Percentiles rank a stretch among this genome's conserved stretches.
phyloP scores from a whole-genome alignment of 2,329 filamentous ascomycete genomes.

The Microsporum canis region DNA sequence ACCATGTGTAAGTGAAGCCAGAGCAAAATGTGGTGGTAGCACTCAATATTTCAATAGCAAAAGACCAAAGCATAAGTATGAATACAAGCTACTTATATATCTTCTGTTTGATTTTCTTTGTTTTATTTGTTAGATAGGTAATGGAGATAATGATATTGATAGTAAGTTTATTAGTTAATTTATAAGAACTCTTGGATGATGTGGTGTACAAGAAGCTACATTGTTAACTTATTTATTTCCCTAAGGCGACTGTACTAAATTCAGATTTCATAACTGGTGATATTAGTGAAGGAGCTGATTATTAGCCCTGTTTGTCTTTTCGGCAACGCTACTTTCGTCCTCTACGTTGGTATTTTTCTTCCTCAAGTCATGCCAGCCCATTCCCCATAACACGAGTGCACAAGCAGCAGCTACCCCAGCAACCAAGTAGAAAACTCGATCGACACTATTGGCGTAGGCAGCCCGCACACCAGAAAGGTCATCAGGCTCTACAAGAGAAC shows the following conservation, averaged over 20 bases:
- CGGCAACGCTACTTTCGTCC: not conserved
- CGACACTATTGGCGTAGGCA: not conserved
- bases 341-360: not conserved
- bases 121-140: too few species aligned
- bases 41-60: too few species aligned
- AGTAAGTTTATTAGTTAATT: too few species aligned
- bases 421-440: not conserved
- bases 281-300: not conserved
- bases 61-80: too few species aligned
- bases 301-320: not conserved
- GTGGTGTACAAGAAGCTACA: not conserved
- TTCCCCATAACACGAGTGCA: not conserved
- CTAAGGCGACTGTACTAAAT: too few species aligned
- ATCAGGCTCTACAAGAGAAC: not conserved
- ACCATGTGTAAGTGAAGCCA: too few species aligned
- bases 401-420: not conserved
- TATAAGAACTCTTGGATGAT: too few species aligned
- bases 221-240: not conserved
- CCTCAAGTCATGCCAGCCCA: not conserved
- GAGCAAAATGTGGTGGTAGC: too few species aligned
- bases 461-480: not conserved
- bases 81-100: too few species aligned
- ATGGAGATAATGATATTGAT: too few species aligned
- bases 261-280: too few species aligned
- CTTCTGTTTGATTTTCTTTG: too few species aligned